phyloP scores from a whole-genome alignment of 2,329 filamentous ascomycete genomes.

The Leptographium galeiforme region DNA sequence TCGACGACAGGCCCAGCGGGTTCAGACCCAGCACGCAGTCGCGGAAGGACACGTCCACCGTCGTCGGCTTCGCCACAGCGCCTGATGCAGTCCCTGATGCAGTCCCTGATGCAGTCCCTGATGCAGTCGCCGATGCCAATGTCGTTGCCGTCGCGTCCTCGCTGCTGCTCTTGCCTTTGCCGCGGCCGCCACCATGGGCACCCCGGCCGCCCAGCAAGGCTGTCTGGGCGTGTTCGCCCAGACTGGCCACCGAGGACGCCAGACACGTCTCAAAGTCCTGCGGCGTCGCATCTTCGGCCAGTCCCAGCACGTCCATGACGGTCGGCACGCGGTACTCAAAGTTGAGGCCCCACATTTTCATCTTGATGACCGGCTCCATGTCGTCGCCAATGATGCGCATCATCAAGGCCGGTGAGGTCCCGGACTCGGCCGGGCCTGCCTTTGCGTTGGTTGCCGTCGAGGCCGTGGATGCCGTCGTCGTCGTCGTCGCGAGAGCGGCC shows the following conservation, averaged over 20 bases:
- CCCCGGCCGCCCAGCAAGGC: conserved; percentile 22
- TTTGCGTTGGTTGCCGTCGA: conserved; percentile 5
- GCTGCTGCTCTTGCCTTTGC: not conserved
- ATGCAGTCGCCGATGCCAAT: too few relatives aligned
- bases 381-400: conserved; percentile 85
- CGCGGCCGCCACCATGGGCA: conserved; percentile 10
- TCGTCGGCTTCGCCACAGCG: conserved; percentile 38
- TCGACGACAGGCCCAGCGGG: conserved; percentile 61
- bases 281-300: conserved; percentile 51
- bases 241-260: conserved; percentile 64
- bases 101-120: not conserved
- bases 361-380: conserved; percentile 77
- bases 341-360: conserved; percentile 73
- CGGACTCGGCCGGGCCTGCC: not conserved
- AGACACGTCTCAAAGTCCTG: conserved; percentile 66
- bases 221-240: conserved; percentile 51
- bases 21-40: conserved; percentile 80
- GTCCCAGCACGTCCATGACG: conserved; percentile 63
- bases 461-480: not conserved
- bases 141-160: not conserved
- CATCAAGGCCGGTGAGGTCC: conserved; percentile 52
- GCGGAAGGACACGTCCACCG: conserved; percentile 60
- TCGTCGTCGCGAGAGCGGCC: conserved; percentile 13
- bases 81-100: not conserved
- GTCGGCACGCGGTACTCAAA: conserved; percentile 84